These are phyloP conservation scores for Moesziomyces sp. DNA, from an alignment of 1,284 basidiomycete genomes.

Conservation along the genomic window DNA sequence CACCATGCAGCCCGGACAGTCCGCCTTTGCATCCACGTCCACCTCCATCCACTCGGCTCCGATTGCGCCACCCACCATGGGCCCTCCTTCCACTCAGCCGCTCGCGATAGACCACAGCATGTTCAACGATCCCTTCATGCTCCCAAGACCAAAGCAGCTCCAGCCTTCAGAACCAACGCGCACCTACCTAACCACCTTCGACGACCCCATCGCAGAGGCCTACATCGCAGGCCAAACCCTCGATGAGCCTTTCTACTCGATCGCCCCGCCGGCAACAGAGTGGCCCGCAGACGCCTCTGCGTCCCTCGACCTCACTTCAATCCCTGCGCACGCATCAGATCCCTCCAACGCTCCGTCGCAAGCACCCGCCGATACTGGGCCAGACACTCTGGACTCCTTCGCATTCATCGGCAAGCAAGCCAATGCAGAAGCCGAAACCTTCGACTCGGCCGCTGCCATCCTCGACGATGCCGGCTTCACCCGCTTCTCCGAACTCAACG, in stretches of 20 bases:
- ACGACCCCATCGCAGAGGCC: constrained; percentile 45
- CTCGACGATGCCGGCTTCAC: constrained; percentile 35
- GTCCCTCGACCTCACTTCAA: constrained; percentile 27
- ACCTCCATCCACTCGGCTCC: background rate
- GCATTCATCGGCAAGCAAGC: background rate
- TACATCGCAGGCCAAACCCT: constrained; percentile 40
- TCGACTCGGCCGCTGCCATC: constrained; percentile 37
- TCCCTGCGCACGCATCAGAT: constrained; percentile 4
- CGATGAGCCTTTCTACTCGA: constrained; percentile 45
- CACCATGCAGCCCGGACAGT: background rate
- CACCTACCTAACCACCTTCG: constrained; percentile 36
- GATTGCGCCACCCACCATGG: too few relatives aligned
- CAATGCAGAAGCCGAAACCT: constrained; percentile 4
- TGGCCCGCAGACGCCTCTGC: constrained; percentile 18
- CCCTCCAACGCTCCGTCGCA: constrained; percentile 11
- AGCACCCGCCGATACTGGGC: constrained; percentile 10
- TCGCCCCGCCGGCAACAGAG: constrained; percentile 19
- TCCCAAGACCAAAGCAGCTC: constrained; percentile 2
- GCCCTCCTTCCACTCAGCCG: background rate
- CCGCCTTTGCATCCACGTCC: background rate
- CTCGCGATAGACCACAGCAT: background rate
- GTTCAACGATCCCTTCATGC: constrained; percentile 11
- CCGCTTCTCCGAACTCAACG: constrained; percentile 30
- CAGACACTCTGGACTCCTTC: constrained; percentile 21
- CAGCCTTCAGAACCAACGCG: constrained; percentile 2